Conservation (phyloP, 306 rosid genomes). For the Cicer judaicum region DNA sequence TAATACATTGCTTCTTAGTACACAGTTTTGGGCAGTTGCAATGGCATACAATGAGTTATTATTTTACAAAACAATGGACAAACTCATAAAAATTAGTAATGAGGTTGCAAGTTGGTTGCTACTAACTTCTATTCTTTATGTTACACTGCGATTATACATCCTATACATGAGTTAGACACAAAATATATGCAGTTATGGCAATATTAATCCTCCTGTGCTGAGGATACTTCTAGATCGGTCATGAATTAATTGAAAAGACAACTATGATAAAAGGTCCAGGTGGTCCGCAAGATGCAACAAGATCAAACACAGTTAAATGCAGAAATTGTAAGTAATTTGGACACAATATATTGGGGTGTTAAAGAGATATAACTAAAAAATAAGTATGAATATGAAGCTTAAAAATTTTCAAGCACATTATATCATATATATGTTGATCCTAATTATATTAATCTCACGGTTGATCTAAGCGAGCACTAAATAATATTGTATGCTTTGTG, state of each 20-base stretch:
- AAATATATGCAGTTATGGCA: not conserved
- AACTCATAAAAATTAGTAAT: not conserved
- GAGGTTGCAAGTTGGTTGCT: not conserved
- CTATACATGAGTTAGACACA: not conserved
- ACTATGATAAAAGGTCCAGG: no score
- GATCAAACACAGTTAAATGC: not conserved
- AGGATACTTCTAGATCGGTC: no score
- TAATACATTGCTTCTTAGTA: not conserved
- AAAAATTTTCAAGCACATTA: no score
- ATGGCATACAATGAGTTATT: not conserved
- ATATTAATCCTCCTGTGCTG: no score
- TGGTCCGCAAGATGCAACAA: no score
- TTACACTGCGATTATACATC: not conserved
- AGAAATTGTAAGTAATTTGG: slow-evolving; percentile 13
- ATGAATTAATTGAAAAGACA: no score
- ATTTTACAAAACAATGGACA: not conserved
- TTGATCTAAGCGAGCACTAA: no score
- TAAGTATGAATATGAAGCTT: not conserved
- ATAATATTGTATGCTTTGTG: no score
- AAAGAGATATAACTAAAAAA: not conserved
- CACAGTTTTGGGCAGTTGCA: not conserved
- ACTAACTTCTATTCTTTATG: not conserved
- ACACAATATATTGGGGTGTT: not conserved
- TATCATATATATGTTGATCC: no score
- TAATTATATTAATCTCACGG: no score